Evolutionary conservation across 129 eudicot genomes (phyloP).

Genomic region (Ambrosia artemisiifolia): DNA sequence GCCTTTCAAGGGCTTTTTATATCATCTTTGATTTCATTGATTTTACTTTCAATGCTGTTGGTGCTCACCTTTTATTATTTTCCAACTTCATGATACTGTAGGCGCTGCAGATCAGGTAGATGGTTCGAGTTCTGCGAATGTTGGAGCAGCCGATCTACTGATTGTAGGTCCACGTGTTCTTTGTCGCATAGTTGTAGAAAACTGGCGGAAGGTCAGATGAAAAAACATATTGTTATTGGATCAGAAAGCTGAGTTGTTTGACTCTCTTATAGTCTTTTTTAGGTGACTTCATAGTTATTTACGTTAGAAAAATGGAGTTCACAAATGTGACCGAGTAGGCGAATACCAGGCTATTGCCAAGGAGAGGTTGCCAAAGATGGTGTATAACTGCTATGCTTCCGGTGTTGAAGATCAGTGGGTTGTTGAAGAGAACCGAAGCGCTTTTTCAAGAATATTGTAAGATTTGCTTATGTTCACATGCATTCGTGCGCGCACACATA

Average conservation of each 20-base stretch:
- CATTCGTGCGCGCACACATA: not conserved
- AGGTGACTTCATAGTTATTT: not conserved
- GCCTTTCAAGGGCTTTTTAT: not conserved
- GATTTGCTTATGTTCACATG: not conserved
- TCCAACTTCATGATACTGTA: slow-evolving; percentile 31
- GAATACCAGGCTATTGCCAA: slow-evolving; percentile 43
- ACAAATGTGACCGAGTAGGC: slow-evolving; percentile 36
- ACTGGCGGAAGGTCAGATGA: slow-evolving; percentile 68
- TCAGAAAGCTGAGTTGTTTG: too few species aligned
- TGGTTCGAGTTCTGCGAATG: slow-evolving; percentile 33
- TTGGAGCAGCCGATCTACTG: slow-evolving; percentile 80
- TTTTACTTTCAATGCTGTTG: not conserved
- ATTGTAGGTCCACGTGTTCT: slow-evolving; percentile 97
- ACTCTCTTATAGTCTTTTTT: not conserved
- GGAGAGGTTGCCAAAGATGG: slow-evolving; percentile 39
- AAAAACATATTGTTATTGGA: too few species aligned
- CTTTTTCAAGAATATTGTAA: slow-evolving; percentile 87
- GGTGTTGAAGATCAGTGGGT: slow-evolving; percentile 51
- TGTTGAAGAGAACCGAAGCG: slow-evolving; percentile 78
- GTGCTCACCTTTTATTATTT: not conserved
- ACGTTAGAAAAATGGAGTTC: slow-evolving; percentile 38
- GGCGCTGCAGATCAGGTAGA: slow-evolving; percentile 47
- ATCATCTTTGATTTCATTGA: not conserved
- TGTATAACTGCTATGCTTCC: slow-evolving; percentile 39
- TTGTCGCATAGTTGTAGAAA: slow-evolving; percentile 81